These are phyloP conservation scores for Onygenales sp. DNA, from an alignment of 2,329 filamentous ascomycete genomes.

Conservation along the genomic window DNA sequence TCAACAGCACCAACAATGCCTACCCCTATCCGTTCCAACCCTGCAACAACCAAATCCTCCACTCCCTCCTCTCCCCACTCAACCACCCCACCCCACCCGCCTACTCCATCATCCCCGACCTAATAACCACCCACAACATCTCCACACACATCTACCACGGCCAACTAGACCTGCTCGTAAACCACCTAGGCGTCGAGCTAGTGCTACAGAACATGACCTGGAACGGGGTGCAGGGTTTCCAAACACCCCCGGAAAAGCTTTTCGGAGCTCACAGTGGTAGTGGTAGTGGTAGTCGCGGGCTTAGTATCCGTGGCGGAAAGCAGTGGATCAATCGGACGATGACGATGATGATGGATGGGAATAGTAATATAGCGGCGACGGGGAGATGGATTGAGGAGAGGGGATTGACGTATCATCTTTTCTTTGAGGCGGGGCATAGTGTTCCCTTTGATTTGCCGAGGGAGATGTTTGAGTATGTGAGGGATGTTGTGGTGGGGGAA, in stretches of 20 bases:
- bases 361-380: slow-evolving; percentile 4
- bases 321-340: no score
- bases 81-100: slow-evolving; percentile 20
- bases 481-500: slow-evolving; percentile 22
- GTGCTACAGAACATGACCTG: slow-evolving; percentile 34
- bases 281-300: slow-evolving; percentile 12
- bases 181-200: slow-evolving; percentile 27
- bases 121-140: slow-evolving; percentile 23
- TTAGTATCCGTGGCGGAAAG: no score
- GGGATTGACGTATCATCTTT: slow-evolving; percentile 28
- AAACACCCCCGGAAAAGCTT: slow-evolving; percentile 13
- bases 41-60: slow-evolving; percentile 24
- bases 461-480: slow-evolving; percentile 28
- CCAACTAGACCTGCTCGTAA: slow-evolving; percentile 29
- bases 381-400: slow-evolving; percentile 25
- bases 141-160: slow-evolving; percentile 28
- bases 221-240: slow-evolving; percentile 27
- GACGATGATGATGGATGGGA: background rate
- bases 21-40: slow-evolving; percentile 14
- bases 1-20: slow-evolving; percentile 5
- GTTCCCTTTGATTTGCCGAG: slow-evolving; percentile 22
- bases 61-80: slow-evolving; percentile 14
- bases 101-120: slow-evolving; percentile 22
- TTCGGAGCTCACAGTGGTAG: slow-evolving; percentile 10
- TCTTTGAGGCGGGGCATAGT: slow-evolving; percentile 24